A percentile compares a stretch with the other conserved stretches of the same genome.
Evolutionary conservation across 163 green algal species (phyloP).

Genomic region (Chlamydomonas reinhardtii): DNA sequence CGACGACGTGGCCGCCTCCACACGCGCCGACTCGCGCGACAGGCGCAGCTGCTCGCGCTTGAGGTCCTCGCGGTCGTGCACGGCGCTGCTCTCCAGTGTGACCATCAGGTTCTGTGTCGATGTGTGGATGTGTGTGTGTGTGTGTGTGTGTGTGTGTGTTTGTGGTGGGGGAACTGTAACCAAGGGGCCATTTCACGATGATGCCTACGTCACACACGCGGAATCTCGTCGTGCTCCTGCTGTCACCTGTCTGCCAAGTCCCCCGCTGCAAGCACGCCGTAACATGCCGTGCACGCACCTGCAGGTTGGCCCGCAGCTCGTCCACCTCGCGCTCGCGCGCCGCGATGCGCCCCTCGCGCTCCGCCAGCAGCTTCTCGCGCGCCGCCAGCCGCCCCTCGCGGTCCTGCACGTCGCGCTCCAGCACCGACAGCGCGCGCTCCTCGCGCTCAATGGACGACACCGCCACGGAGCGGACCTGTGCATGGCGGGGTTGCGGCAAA

Average conservation of each 20-base stretch:
- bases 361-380: slow-evolving; percentile 57
- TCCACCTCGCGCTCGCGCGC: slow-evolving; percentile 58
- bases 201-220: too few species aligned
- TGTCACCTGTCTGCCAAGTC: too few species aligned
- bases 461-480: slow-evolving; percentile 58
- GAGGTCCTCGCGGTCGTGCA: slow-evolving; percentile 54
- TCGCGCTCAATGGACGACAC: slow-evolving; percentile 58
- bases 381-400: slow-evolving; percentile 51
- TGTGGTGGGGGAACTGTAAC: too few species aligned
- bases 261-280: too few species aligned
- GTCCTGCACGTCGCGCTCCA: slow-evolving; percentile 62
- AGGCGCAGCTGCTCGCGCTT: slow-evolving; percentile 60
- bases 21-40: slow-evolving; percentile 52
- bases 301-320: slow-evolving; percentile 48
- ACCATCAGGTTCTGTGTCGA: slow-evolving; percentile 51
- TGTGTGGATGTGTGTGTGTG: not conserved
- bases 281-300: not conserved
- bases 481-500: too few species aligned
- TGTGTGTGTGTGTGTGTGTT: not conserved
- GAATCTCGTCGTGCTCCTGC: too few species aligned
- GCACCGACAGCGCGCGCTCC: slow-evolving; percentile 49
- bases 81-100: slow-evolving; percentile 51
- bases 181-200: too few species aligned
- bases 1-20: slow-evolving; percentile 57
- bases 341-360: slow-evolving; percentile 54